These are phyloP conservation scores for Pezicula carpinea DNA, from an alignment of 2,329 filamentous ascomycete species.

Conservation along the genomic window DNA sequence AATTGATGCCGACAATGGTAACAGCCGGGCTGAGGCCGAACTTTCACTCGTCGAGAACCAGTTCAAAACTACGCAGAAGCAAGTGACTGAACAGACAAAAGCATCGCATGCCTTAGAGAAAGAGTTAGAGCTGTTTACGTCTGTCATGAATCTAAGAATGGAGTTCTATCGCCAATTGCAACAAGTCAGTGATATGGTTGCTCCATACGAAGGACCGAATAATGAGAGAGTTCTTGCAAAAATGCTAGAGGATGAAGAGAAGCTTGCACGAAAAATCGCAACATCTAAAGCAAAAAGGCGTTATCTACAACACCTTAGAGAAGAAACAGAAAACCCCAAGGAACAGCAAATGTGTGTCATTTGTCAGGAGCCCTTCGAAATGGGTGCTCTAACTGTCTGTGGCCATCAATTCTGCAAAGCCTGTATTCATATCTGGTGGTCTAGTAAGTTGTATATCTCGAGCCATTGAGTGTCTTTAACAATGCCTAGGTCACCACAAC, in stretches of 20 bases:
- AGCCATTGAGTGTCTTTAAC: not conserved
- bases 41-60: slow-evolving; percentile 59
- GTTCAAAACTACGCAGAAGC: slow-evolving; percentile 53
- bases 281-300: slow-evolving; percentile 67
- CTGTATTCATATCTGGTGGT: slow-evolving; percentile 78
- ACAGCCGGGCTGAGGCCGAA: slow-evolving; percentile 56
- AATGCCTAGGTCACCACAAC: slow-evolving; percentile 51
- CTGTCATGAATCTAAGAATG: slow-evolving; percentile 77
- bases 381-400: slow-evolving; percentile 80
- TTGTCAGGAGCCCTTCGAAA: slow-evolving; percentile 70
- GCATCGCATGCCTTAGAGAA: slow-evolving; percentile 47
- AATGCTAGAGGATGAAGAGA: slow-evolving; percentile 54
- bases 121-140: slow-evolving; percentile 72
- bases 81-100: slow-evolving; percentile 48
- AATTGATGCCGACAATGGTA: slow-evolving; percentile 49
- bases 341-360: slow-evolving; percentile 76
- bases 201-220: slow-evolving; percentile 59
- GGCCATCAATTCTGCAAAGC: slow-evolving; percentile 91
- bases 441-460: slow-evolving; percentile 18
- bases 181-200: slow-evolving; percentile 81
- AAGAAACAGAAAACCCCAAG: slow-evolving; percentile 45
- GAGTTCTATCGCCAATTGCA: slow-evolving; percentile 92
- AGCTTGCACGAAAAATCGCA: slow-evolving; percentile 53
- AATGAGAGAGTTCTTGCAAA: slow-evolving; percentile 28
- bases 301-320: slow-evolving; percentile 50